Evolutionary conservation across 345 rosid genomes (phyloP), one percentile per base, ranked within the genome.

Genomic region (Populus simonii): DNA sequence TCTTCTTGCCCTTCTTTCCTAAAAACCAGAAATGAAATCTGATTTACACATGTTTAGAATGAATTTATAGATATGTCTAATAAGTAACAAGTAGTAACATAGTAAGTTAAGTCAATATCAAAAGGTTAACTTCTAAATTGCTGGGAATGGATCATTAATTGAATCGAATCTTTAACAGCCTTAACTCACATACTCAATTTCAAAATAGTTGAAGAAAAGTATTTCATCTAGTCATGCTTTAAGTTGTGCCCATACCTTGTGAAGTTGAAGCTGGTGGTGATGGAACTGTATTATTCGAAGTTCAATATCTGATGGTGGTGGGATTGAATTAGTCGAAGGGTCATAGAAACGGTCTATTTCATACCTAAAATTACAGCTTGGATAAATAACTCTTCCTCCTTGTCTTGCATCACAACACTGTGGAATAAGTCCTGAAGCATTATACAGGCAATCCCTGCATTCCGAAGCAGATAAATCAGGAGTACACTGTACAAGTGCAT

Each of bases 281-380:
- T 12, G 75, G 25, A 43, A 7, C 2, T 2, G 43, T 8, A 39
- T 39, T 39, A 2, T 0, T 39, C 43, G 0, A 8, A 39, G 43
- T 39, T 39, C 12, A 8, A 39, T 39, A 39, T 39, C 43, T 39
- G 43, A 5, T 22, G 31, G 1, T 47, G 29, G 57, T 4, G 70
- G 33, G 3, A 72, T 23, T 3, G 76, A 8, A 22, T 68, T 2
- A 11, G 51, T 9, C 6, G 23, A 7, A 51, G 61, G 13, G 2
- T 73, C 75, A 72, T 83, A 81, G 74, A 85, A 85, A 57, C 82
- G 83, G 65, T 47, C 62, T 1, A 62, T 23, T 78, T 85, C 86
- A 70, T 82, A 86, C 74, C 73, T 73, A 67, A 84, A 45, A 15
- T 68, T 57, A 74, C 89, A 86, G 74, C 87, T 86, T 3, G 89